Conservation (phyloP, 805 yeast species). For the Candida argentea region DNA sequence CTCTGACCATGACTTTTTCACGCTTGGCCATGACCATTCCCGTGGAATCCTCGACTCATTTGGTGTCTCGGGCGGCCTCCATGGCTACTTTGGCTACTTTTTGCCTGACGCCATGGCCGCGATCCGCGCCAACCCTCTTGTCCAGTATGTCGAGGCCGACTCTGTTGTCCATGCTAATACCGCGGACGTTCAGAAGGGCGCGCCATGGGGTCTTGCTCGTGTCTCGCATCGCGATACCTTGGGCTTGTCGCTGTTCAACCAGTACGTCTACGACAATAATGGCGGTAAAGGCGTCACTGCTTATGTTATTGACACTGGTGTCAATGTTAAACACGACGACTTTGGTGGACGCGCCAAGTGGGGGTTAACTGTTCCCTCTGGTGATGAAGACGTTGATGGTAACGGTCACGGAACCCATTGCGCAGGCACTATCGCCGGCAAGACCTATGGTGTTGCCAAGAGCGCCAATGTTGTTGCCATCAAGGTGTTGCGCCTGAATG, state of each 20-base stretch:
- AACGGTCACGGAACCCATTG: slow-evolving; percentile 96
- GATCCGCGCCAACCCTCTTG: slow-evolving; percentile 54
- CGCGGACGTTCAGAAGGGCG: slow-evolving; percentile 63
- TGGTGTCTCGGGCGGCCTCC: slow-evolving; percentile 44
- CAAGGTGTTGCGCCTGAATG: slow-evolving; percentile 73
- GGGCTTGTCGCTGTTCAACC: slow-evolving; percentile 46
- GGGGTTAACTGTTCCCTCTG: slow-evolving; percentile 75
- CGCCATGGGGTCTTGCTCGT: slow-evolving; percentile 94
- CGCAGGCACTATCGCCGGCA: slow-evolving; percentile 90
- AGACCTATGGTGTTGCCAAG: slow-evolving; percentile 76
- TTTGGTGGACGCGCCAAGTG: slow-evolving; percentile 77
- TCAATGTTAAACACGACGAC: slow-evolving; percentile 63
- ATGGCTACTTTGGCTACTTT: slow-evolving; percentile 84
- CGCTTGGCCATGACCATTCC: slow-evolving; percentile 11
- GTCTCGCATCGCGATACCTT: slow-evolving; percentile 72
- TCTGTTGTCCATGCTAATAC: slow-evolving; percentile 57
- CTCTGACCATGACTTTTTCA: slow-evolving; percentile 25
- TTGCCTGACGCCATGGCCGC: slow-evolving; percentile 63
- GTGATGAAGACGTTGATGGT: slow-evolving; percentile 66
- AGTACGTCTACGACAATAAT: slow-evolving; percentile 59
- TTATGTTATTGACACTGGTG: slow-evolving; percentile 86
- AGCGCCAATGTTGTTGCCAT: slow-evolving; percentile 71
- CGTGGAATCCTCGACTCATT: slow-evolving; percentile 38
- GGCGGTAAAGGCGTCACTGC: slow-evolving; percentile 83
- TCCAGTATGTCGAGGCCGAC: slow-evolving; percentile 67